Evolutionary conservation across 495 filamentous ascomycete genomes (phyloP).

Genomic region (Xylaria telfairii): DNA sequence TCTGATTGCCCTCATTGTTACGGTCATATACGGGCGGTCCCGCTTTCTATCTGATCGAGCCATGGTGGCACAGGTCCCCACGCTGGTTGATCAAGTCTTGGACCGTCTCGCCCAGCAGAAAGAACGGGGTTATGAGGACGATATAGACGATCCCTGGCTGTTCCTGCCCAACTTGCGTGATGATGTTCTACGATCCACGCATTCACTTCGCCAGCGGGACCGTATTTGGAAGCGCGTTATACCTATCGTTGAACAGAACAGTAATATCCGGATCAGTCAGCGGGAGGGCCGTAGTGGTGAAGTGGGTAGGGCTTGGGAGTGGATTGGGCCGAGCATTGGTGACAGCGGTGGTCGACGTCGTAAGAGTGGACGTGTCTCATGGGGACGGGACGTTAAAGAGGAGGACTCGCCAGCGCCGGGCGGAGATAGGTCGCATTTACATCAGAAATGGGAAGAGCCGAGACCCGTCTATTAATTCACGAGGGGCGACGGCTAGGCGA

Average conservation of each 20-base stretch:
- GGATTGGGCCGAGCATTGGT: constrained; percentile 74
- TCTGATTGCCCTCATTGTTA: constrained; percentile 60
- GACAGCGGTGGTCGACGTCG: constrained; percentile 53
- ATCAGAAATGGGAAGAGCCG: constrained; percentile 61
- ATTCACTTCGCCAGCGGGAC: constrained; percentile 73
- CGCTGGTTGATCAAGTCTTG: constrained; percentile 79
- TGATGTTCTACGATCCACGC: constrained; percentile 84
- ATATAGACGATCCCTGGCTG: constrained; percentile 75
- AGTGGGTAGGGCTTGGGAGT: constrained; percentile 90
- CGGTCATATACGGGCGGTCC: constrained; percentile 62
- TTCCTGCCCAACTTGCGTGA: constrained; percentile 88
- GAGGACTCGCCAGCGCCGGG: constrained; percentile 36
- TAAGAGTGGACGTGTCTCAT: constrained; percentile 60
- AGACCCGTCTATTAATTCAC: constrained; percentile 41
- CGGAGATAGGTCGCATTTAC: constrained; percentile 35
- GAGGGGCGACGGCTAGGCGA: neutral
- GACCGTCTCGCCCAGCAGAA: constrained; percentile 84
- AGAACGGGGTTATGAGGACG: constrained; percentile 68
- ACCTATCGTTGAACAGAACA: constrained; percentile 86
- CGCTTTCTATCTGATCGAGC: constrained; percentile 61
- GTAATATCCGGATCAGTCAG: constrained; percentile 86
- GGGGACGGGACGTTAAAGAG: constrained; percentile 42
- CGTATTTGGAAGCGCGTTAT: constrained; percentile 82
- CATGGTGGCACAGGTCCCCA: constrained; percentile 74
- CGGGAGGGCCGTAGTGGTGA: constrained; percentile 85